Evolutionary conservation across 2,329 filamentous ascomycete genomes (phyloP), one percentile per base, ranked within the genome.

Genomic region (Ceratocystiopsis sp.): DNA sequence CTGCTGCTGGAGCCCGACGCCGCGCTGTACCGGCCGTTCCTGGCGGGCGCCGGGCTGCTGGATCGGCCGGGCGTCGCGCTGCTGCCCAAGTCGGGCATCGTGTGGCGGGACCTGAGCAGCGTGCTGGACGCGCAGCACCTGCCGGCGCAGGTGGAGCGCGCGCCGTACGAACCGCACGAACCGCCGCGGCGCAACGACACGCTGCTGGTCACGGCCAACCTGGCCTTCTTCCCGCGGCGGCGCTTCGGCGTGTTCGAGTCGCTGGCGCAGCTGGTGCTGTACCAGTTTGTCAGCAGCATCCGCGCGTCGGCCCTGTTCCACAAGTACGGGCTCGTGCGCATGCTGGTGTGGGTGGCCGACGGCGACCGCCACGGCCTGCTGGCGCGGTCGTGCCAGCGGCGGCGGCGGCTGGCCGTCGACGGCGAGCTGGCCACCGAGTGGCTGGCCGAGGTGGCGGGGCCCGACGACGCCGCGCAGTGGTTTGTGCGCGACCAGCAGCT

Each of bases 1-100:
- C 63, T 95, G 38, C 66, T 98, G 37, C 68, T 95, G 59, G 87
- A 96, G 54, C 76, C 78, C 3, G 72, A 83, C 33, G 57, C 61
- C 3, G 59, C 65, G 0, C 53, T 69, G 4, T 89, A 82, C 56
- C 49, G 61, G 1, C 64, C 72, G 0, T 75, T 79, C 47, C 71
- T 94, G 19, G 53, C 69, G 16, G 64, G 72, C 0, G n/a, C 21
- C 21, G 21, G 21, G 21, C 63, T 86, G 2, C 57, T 73, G 8
- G 53, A 67, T 1, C 62, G 61, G 7, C 60, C 67, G 2, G 65
- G 67, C 42, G 64, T 66, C 4, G 59, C 62, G 34, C 54, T 82
- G 38, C 43, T 79, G 0, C 65, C 66, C 8, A 67, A 73, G 46
- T 68, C 72, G 0, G 72, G 76, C 21, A 62, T 80, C n/a, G 46